Conservation (phyloP, 441 rosid species). For the Euphorbia schlechtendalii region DNA sequence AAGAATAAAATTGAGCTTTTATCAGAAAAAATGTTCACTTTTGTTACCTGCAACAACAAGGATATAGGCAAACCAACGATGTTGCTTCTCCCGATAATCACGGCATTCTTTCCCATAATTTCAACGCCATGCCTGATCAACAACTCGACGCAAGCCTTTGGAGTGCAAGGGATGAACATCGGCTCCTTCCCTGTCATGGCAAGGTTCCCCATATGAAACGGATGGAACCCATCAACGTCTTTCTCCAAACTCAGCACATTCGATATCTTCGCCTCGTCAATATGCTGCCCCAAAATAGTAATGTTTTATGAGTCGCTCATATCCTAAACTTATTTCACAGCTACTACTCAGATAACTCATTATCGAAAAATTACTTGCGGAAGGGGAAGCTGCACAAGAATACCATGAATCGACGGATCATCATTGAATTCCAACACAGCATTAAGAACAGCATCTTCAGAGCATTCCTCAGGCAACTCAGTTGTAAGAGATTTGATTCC, state of each 20-base stretch:
- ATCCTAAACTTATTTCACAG: constrained; percentile 4
- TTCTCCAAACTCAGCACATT: constrained; percentile 58
- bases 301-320: too few relatives aligned
- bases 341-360: background rate
- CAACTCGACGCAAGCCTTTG: constrained; percentile 79
- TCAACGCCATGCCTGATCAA: constrained; percentile 63
- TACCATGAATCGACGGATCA: constrained; percentile 70
- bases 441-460: constrained; percentile 45
- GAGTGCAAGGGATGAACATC: constrained; percentile 68
- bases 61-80: constrained; percentile 75
- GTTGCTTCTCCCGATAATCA: constrained; percentile 83
- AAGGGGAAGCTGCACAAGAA: constrained; percentile 92
- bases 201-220: constrained; percentile 73
- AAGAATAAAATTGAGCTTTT: background rate
- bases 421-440: constrained; percentile 43
- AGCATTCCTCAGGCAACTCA: constrained; percentile 50
- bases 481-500: constrained; percentile 67
- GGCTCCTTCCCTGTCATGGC: constrained; percentile 94
- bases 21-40: background rate
- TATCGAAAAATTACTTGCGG: constrained; percentile 64
- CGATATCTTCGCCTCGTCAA: constrained; percentile 71
- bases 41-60: constrained; percentile 67
- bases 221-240: constrained; percentile 95
- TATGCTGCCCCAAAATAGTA: constrained; percentile 49
- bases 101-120: constrained; percentile 66